Conservation (phyloP, 345 rosid species). For the Hypericum androsaemum region DNA sequence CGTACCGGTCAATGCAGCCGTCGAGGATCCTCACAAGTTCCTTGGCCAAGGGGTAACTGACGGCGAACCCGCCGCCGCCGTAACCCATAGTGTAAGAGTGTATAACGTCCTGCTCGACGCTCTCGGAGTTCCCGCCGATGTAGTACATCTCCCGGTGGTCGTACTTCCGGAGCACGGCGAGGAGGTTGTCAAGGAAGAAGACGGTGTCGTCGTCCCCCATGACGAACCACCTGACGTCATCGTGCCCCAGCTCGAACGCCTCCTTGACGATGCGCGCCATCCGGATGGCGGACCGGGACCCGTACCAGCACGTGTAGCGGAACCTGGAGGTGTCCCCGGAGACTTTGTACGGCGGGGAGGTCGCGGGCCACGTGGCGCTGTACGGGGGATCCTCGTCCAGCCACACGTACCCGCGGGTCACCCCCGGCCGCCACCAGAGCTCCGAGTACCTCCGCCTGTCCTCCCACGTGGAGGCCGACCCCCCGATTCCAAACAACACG, state of each 20-base stretch:
- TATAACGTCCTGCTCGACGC: constrained; percentile 68
- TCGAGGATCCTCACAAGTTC: constrained; percentile 68
- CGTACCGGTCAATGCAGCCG: constrained; percentile 71
- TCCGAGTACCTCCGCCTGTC: constrained; percentile 49
- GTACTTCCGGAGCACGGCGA: constrained; percentile 51
- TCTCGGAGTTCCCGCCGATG: constrained; percentile 72
- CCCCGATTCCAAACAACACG: constrained; percentile 66
- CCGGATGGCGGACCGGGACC: constrained; percentile 62
- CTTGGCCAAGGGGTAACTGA: constrained; percentile 62
- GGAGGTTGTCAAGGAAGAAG: constrained; percentile 65
- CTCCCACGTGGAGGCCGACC: constrained; percentile 71
- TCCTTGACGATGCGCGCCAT: constrained; percentile 77
- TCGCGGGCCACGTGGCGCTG: constrained; percentile 30
- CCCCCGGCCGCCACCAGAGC: constrained; percentile 73
- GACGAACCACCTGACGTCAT: constrained; percentile 80
- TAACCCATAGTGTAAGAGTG: constrained; percentile 82
- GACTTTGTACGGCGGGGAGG: constrained; percentile 51
- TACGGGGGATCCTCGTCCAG: constrained; percentile 49
- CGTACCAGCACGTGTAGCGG: constrained; percentile 55
- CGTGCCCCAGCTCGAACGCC: constrained; percentile 58
- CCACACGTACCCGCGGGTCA: constrained; percentile 75
- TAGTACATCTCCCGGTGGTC: constrained; percentile 90
- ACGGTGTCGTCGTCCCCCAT: constrained; percentile 94
- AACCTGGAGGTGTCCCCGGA: constrained; percentile 61
- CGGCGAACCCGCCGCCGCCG: constrained; percentile 84